Conservation (phyloP, 2,329 filamentous ascomycete genomes). For the Thielaviopsis musarum region DNA sequence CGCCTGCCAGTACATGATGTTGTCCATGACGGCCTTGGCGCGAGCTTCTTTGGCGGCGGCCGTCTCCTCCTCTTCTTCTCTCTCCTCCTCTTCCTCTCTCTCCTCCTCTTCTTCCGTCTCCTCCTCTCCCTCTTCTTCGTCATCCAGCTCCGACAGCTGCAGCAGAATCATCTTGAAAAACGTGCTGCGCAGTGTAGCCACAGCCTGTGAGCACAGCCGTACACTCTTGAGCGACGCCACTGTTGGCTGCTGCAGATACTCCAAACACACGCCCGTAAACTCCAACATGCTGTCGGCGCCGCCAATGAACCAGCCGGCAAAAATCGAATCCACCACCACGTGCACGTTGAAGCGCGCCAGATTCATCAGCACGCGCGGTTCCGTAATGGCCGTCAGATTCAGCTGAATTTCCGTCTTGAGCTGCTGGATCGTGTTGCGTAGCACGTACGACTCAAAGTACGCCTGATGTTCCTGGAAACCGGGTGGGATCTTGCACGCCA, state of each 20-base stretch:
- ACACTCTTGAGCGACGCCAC: constrained; percentile 70
- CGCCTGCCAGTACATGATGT: constrained; percentile 90
- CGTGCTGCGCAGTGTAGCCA: constrained; percentile 56
- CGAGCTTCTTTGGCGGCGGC: neutral
- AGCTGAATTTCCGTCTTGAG: constrained; percentile 53
- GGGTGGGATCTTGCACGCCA: constrained; percentile 78
- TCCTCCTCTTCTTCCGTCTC: constrained; percentile 35
- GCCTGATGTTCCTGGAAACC: constrained; percentile 90
- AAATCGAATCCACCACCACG: constrained; percentile 65
- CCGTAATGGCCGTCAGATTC: constrained; percentile 55
- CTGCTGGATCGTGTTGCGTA: constrained; percentile 57
- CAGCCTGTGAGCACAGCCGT: constrained; percentile 73
- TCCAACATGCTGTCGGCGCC: constrained; percentile 72
- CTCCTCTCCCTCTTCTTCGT: constrained; percentile 33
- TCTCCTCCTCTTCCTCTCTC: constrained; percentile 26
- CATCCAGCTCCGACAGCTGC: constrained; percentile 68
- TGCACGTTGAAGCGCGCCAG: constrained; percentile 66
- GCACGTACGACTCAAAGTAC: constrained; percentile 82
- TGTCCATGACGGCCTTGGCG: constrained; percentile 53
- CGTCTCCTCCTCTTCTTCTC: constrained; percentile 28
- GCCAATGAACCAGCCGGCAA: constrained; percentile 91
- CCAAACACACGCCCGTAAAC: constrained; percentile 68
- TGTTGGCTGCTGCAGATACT: constrained; percentile 77
- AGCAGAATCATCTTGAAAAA: constrained; percentile 69
- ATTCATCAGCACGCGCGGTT: constrained; percentile 75